Evolutionary conservation across 208 protist species (phyloP).

Genomic region (Leishmania lainsoni): DNA sequence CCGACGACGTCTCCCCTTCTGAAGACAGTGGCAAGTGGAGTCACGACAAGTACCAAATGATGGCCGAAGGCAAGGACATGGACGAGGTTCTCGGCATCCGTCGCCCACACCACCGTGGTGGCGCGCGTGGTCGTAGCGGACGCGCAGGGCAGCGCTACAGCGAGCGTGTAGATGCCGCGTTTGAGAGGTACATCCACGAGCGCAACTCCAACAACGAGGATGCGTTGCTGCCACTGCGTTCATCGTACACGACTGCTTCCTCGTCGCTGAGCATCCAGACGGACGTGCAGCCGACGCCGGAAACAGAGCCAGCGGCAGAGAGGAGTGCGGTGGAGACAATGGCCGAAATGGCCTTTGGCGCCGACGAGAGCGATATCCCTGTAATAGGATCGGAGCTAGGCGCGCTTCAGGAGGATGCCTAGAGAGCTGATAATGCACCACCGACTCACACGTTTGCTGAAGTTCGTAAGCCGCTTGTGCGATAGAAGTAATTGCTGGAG

Average conservation of each 20-base stretch:
- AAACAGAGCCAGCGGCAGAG: neutral
- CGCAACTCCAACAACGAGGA: constrained; percentile 27
- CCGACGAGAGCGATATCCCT: constrained; percentile 17
- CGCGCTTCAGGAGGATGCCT: constrained; percentile 17
- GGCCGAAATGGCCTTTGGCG: constrained; percentile 32
- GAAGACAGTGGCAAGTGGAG: constrained; percentile 47
- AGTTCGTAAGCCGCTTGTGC: neutral
- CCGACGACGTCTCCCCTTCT: neutral
- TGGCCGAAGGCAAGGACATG: constrained; percentile 58
- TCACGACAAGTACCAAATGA: constrained; percentile 78
- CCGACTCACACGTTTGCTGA: neutral
- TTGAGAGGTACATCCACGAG: constrained; percentile 62
- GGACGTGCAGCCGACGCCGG: constrained; percentile 6
- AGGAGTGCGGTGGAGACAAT: neutral
- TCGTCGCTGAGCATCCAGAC: neutral
- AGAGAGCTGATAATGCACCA: neutral
- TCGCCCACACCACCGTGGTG: constrained; percentile 22
- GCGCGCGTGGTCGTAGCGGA: constrained; percentile 40
- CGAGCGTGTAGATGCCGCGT: constrained; percentile 47
- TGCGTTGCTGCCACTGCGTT: neutral
- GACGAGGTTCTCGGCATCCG: constrained; percentile 52
- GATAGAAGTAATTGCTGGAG: neutral
- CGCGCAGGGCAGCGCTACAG: constrained; percentile 36
- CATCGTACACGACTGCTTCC: neutral
- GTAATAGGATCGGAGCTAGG: constrained; percentile 20